phyloP scores from a whole-genome alignment of 148 eudicot species.

The Bassia scoparia region DNA sequence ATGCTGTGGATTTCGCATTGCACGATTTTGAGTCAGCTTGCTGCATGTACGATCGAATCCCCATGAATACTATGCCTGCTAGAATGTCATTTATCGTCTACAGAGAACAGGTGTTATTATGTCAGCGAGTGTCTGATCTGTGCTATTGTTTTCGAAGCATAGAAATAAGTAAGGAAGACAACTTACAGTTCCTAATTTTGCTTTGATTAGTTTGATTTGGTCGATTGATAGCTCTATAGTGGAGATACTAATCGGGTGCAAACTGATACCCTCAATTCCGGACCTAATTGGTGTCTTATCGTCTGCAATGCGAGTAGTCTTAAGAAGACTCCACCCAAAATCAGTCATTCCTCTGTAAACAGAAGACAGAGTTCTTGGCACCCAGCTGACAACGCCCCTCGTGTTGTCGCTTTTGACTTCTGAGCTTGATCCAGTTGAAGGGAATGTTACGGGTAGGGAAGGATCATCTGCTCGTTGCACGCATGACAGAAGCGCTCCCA shows the following conservation, averaged over 20 bases:
- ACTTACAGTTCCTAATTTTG: conserved; percentile 51
- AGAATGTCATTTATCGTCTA: conserved; percentile 71
- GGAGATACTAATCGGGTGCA: conserved; percentile 40
- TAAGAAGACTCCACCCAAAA: conserved; percentile 56
- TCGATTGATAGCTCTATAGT: conserved; percentile 47
- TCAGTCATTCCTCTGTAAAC: conserved; percentile 36
- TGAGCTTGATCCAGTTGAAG: conserved; percentile 18
- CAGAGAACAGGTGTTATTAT: neutral
- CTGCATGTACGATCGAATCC: conserved; percentile 64
- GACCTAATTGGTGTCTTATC: conserved; percentile 52
- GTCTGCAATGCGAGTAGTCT: conserved; percentile 47
- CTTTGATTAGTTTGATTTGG: conserved; percentile 47
- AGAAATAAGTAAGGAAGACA: neutral
- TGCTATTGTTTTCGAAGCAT: too few relatives aligned
- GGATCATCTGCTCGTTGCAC: conserved; percentile 61
- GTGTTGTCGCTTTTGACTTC: neutral
- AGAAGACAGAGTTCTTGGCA: conserved; percentile 22
- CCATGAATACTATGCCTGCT: conserved; percentile 52
- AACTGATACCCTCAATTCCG: conserved; percentile 40
- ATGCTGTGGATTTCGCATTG: conserved; percentile 45
- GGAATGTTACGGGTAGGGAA: conserved; percentile 60
- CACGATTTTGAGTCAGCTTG: conserved; percentile 22
- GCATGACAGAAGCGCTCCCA: conserved; percentile 88
- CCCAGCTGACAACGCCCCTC: neutral
- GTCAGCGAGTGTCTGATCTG: too few relatives aligned